Percentiles rank a stretch among this genome's conserved stretches.
phyloP scores from a whole-genome alignment of 306 rosid genomes.

The Lathyrus aphaca region DNA sequence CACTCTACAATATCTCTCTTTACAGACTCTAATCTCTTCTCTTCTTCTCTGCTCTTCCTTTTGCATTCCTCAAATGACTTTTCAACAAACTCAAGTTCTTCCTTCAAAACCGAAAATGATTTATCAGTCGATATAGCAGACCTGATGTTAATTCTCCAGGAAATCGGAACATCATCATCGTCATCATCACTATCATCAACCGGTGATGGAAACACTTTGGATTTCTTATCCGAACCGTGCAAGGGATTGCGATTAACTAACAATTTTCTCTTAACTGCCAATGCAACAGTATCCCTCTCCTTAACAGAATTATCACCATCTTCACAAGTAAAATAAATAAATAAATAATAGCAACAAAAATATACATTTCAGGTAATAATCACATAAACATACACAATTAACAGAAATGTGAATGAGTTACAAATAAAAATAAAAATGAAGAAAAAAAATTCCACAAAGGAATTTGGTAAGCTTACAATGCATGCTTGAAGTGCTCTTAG shows the following conservation, averaged over 20 bases:
- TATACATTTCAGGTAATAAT: too few species aligned
- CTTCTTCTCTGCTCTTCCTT: conserved; percentile 11
- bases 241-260: not conserved
- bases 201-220: not conserved
- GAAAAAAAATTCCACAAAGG: too few species aligned
- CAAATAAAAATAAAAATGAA: too few species aligned
- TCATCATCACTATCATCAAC: not conserved
- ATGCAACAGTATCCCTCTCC: not conserved
- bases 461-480: too few species aligned
- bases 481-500: too few species aligned
- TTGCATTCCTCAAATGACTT: conserved; percentile 19
- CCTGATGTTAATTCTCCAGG: not conserved
- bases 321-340: not conserved
- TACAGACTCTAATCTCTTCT: conserved; percentile 35
- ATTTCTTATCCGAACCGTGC: conserved; percentile 6
- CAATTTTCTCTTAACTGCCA: conserved; percentile 28
- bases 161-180: conserved; percentile 12
- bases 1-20: conserved; percentile 38
- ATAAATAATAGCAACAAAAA: too few species aligned
- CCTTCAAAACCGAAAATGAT: not conserved
- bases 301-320: not conserved
- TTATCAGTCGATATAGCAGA: not conserved
- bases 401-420: too few species aligned
- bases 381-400: too few species aligned
- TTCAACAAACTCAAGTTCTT: conserved; percentile 33